A percentile compares a stretch with the other conserved stretches of the same genome.
phyloP scores from a whole-genome alignment of 768 basidiomycete genomes.

The Tulasnella sp. region DNA sequence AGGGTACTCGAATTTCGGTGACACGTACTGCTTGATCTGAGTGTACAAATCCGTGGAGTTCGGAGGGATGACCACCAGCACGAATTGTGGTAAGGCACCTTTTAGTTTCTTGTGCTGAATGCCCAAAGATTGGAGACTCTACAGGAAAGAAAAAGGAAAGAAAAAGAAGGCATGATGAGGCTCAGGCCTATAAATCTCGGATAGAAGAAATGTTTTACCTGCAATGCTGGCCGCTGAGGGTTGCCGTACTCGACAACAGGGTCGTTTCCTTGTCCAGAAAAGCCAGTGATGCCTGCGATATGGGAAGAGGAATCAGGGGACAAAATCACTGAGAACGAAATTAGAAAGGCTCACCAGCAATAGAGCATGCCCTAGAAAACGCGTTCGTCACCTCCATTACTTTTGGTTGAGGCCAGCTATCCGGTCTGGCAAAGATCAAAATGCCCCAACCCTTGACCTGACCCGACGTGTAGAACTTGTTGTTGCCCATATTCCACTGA shows the following conservation, averaged over 20 bases:
- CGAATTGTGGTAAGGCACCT: constrained; percentile 39
- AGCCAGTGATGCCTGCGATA: constrained; percentile 41
- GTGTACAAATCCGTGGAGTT: constrained; percentile 61
- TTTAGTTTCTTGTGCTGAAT: constrained; percentile 33
- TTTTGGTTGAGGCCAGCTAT: constrained; percentile 43
- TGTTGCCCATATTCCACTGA: constrained; percentile 62
- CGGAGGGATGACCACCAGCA: constrained; percentile 63
- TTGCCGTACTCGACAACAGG: constrained; percentile 47
- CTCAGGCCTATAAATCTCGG: not conserved
- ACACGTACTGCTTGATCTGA: constrained; percentile 63
- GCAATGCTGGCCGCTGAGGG: constrained; percentile 33
- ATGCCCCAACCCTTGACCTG: constrained; percentile 49
- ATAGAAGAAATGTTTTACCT: not conserved
- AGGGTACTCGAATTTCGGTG: not conserved
- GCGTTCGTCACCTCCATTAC: constrained; percentile 47
- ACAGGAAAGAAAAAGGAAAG: not conserved
- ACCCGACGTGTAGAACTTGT: constrained; percentile 45
- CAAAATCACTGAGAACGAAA: too few relatives aligned
- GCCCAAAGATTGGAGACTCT: constrained; percentile 45
- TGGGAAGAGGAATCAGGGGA: too few relatives aligned
- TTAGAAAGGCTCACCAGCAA: too few relatives aligned
- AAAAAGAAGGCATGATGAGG: not conserved
- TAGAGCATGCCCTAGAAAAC: constrained; percentile 1
- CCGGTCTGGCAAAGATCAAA: constrained; percentile 53
- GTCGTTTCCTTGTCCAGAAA: constrained; percentile 37